phyloP scores from a whole-genome alignment of 148 eudicot genomes.

The Persicaria tinctoria region DNA sequence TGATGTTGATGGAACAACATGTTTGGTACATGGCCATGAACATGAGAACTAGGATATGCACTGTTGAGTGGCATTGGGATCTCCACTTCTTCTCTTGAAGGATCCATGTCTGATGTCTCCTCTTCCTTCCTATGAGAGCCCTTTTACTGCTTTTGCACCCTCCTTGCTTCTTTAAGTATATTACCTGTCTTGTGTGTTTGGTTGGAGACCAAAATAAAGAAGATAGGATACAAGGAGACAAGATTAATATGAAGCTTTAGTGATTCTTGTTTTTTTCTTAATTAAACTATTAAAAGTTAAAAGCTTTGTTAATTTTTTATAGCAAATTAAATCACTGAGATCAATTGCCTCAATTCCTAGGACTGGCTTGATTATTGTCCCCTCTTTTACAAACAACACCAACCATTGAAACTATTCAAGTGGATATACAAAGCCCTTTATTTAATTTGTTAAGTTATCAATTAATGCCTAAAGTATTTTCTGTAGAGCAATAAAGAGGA shows the following conservation, averaged over 20 bases:
- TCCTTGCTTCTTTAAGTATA: neutral
- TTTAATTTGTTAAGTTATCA: neutral
- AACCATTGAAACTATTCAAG: neutral
- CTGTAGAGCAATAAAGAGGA: neutral
- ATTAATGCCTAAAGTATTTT: neutral
- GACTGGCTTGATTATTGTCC: neutral
- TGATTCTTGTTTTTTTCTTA: neutral
- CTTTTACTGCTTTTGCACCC: neutral
- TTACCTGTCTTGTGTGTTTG: neutral
- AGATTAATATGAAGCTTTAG: neutral
- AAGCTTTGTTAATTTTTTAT: neutral
- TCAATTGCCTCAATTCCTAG: slow-evolving; percentile 6
- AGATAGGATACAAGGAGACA: neutral
- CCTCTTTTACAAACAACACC: neutral
- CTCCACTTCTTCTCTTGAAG: slow-evolving; percentile 36
- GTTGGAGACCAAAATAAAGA: neutral
- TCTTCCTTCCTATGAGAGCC: too few species aligned
- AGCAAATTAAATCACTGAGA: neutral
- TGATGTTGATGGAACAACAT: slow-evolving; percentile 36
- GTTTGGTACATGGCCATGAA: slow-evolving; percentile 21
- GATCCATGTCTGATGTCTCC: slow-evolving; percentile 27
- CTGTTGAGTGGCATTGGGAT: slow-evolving; percentile 53
- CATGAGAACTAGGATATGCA: slow-evolving; percentile 27
- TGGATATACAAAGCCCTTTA: neutral
- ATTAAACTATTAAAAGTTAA: neutral